Base-by-base conservation (phyloP, 169 alveolate genomes). In the Plasmodium yoelii region DNA sequence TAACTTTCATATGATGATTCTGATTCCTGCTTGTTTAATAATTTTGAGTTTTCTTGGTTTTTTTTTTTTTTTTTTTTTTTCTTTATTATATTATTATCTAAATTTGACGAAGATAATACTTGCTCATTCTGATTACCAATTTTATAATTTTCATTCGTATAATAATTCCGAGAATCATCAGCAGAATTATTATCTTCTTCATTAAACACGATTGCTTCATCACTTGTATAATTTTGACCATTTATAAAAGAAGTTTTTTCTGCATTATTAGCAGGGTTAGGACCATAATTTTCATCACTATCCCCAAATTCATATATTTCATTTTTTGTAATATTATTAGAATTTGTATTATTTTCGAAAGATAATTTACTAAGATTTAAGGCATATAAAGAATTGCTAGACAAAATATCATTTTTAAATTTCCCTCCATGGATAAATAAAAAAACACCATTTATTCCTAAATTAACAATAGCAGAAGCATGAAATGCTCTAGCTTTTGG, bases 401-500 rank as follows among this genome's bases (percentile, higher is more conserved):
- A 74, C 13, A 86, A 49, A 18, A 44, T n/a, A 42, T 86, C 49
- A 70, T 70, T 86, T n/a, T 86, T 69, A 51, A 49, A 67, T 44
- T 86, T 86, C 2, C 91, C 91, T 3, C 91, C 91, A n/a, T 86
- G 91, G 13, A 86, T 69, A 86, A 86, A 57, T 51, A 86, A 59
- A 70, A 86, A 86, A 39, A 59, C 87, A 12, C 91, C 91, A 47
- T 42, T 65, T 24, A 46, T 12, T 42, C 91, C 91, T 12, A 86
- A 42, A 51, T 86, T 86, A 5, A 86, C 91, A 59, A 86, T 49
- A 57, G 87, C 69, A 0, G 91, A 86, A 26, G 87, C 87, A 34
- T 86, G 91, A 64, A 86, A 86, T 22, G 91, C 91, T 26, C 91
- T 86, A n/a, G 73, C 63, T 42, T 70, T 42, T n/a, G 91, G 91